These are phyloP conservation scores for Fusarium luffae DNA, from an alignment of 2,329 filamentous ascomycete species.

Conservation along the genomic window DNA sequence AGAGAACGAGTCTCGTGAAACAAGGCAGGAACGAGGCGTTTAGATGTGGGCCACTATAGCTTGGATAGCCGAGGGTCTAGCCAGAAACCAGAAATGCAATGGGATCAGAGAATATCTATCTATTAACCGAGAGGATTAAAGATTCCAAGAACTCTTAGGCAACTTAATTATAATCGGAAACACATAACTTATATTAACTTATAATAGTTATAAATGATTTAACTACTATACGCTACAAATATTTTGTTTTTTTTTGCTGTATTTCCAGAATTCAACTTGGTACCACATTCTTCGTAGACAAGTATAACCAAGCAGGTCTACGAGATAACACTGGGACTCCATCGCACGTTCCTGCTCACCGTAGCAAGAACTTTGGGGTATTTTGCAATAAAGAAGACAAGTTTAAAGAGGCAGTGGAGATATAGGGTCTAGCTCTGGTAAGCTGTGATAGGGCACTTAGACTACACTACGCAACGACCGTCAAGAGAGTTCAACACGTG, in stretches of 20 bases:
- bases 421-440: too few species aligned
- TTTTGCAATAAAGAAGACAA: too few species aligned
- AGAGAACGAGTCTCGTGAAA: background rate
- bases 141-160: background rate
- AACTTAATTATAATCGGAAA: background rate
- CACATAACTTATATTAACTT: background rate
- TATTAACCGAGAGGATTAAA: background rate
- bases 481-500: too few species aligned
- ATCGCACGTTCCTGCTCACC: too few species aligned
- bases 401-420: too few species aligned
- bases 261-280: background rate
- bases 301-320: background rate
- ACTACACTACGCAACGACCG: too few species aligned
- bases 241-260: background rate
- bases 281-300: background rate
- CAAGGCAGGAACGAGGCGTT: background rate
- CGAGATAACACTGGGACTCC: too few species aligned
- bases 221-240: background rate
- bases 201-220: background rate
- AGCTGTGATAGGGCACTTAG: too few species aligned
- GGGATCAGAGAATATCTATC: background rate
- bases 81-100: background rate
- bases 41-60: background rate
- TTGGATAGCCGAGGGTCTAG: background rate
- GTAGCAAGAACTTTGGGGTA: too few species aligned